Evolutionary conservation across 2,329 filamentous ascomycete genomes (phyloP), one percentile per base, ranked within the genome.

Genomic region (Plectosphaerella cucumerina): DNA sequence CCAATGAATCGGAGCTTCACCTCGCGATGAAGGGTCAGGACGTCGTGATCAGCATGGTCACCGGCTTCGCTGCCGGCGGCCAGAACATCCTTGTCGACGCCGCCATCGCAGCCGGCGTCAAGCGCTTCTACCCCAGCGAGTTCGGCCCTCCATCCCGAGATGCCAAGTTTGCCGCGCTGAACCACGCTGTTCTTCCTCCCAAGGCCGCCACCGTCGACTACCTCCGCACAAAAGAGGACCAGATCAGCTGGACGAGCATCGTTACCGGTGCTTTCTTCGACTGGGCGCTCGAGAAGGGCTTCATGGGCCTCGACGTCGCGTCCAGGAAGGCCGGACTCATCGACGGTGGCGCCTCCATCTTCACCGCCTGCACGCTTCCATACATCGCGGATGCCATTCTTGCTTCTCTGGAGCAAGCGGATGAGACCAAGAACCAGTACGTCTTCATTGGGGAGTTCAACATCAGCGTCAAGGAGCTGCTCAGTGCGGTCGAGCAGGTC

Each of bases 121-220:
- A 79, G 57, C 74, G 81, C n/a, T 83, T 85, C 67, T 67, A 86
- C 23, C 81, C 82, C 1, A 79, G 78, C 4, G 82, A 86, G 53
- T 86, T 75, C 44, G 71, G 71, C 17, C 47, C 47, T 41, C 37
- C 35, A 8, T 49, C 47, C 15, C 37, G 37, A 11, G 37, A 49
- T 6, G 15, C 39, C 37, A 41, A 21, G n/a, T 49, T 49, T 22
- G 35, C 37, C 20, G 37, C 21, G 6, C 37, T 49, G 37, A 49
- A 49, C 22, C 22, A 14, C 15, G 4, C 4, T 9, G 9, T 43
- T 9, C 3, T 49, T 9, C 39, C 47, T 3, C 11, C 17, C 0
- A 49, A 44, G 12, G 23, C 37, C 4, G 47, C 35, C 14, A 22
- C 47, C 17, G 47, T 49, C 18, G 47, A 49, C n/a, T 44, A 49